phyloP scores from a whole-genome alignment of 1,139 yeast species.

The Barnettozyma hawaiiensis region DNA sequence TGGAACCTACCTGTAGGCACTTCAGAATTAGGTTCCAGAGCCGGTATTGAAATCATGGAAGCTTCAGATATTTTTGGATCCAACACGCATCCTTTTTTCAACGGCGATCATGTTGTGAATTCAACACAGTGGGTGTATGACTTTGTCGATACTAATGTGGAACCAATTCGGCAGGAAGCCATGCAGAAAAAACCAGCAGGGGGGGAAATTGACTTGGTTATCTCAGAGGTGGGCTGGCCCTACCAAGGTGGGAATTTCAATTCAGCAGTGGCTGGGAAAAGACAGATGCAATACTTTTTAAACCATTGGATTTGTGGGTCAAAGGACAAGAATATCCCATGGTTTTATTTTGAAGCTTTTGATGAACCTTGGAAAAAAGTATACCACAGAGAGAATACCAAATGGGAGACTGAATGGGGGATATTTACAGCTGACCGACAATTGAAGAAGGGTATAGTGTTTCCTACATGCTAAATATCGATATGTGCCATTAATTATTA shows the following conservation, averaged over 20 bases:
- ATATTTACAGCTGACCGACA: constrained; percentile 45
- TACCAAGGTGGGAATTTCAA: constrained; percentile 48
- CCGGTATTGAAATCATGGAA: constrained; percentile 30
- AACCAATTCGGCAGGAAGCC: constrained; percentile 25
- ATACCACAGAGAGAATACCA: constrained; percentile 41
- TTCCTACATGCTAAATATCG: constrained; percentile 33
- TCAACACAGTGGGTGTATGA: constrained; percentile 53
- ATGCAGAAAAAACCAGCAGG: constrained; percentile 12
- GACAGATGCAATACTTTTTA: constrained; percentile 43
- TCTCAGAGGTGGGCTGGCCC: constrained; percentile 74
- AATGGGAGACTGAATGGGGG: constrained; percentile 75
- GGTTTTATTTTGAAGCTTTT: constrained; percentile 67
- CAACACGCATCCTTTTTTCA: constrained; percentile 65
- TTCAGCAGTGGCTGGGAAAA: constrained; percentile 41
- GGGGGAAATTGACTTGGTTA: constrained; percentile 32
- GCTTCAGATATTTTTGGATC: constrained; percentile 55
- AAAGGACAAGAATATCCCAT: constrained; percentile 33
- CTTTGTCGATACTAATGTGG: constrained; percentile 41
- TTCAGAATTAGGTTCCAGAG: constrained; percentile 44
- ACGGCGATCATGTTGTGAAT: constrained; percentile 46
- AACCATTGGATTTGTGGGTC: constrained; percentile 49
- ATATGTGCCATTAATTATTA: no score
- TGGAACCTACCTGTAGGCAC: constrained; percentile 43
- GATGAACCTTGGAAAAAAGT: constrained; percentile 67
- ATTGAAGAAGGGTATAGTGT: constrained; percentile 33